phyloP scores from a whole-genome alignment of 176 grass and related monocot species.

The Cenchrus fungigraminus region DNA sequence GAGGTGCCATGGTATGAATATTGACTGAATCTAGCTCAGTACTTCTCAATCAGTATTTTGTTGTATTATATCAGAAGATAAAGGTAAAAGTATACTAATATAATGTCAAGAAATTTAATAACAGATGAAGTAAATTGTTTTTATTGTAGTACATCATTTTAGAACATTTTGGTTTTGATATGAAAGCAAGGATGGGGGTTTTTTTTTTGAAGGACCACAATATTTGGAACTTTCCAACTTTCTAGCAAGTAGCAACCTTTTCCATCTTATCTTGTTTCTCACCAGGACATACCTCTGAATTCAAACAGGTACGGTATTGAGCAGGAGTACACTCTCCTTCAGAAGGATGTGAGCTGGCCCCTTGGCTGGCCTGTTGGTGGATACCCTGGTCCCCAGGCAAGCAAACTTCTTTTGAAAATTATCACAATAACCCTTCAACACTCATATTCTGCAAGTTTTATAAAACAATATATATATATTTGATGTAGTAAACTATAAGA shows the following conservation, averaged over 20 bases:
- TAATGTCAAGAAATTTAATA: neutral
- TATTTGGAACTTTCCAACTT: constrained; percentile 8
- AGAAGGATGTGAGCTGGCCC: constrained; percentile 93
- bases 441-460: neutral
- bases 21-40: neutral
- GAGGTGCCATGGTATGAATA: constrained; percentile 77
- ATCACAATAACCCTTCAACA: neutral
- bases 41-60: neutral
- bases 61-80: neutral
- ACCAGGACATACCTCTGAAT: constrained; percentile 37
- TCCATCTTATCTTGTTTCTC: constrained; percentile 36
- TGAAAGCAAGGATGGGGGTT: no score
- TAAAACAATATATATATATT: neutral
- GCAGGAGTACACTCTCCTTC: constrained; percentile 97
- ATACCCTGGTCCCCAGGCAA: constrained; percentile 91
- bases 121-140: neutral
- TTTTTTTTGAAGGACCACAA: constrained; percentile 16
- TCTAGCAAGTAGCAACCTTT: constrained; percentile 8
- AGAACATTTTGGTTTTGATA: no score
- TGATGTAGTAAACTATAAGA: neutral
- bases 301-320: constrained; percentile 90
- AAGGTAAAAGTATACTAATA: neutral
- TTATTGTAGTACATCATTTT: neutral
- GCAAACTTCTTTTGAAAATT: constrained; percentile 3
- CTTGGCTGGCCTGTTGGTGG: constrained; percentile 95